Evolutionary conservation across 2,329 filamentous ascomycete genomes (phyloP).

Genomic region (Fusarium sp.): DNA sequence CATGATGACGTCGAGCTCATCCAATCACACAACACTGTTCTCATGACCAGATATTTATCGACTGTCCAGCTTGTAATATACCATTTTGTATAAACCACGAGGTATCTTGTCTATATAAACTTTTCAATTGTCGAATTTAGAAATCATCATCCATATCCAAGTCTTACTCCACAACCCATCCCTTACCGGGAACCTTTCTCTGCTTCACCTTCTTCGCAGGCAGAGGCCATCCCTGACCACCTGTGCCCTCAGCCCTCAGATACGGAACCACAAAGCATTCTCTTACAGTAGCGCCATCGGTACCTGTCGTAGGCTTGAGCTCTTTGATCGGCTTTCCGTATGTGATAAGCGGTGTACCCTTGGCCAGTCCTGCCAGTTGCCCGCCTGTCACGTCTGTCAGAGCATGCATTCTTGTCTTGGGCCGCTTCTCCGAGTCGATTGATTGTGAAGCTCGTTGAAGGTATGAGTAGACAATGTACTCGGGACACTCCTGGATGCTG

Average conservation of each 20-base stretch:
- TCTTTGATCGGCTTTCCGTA: conserved; percentile 95
- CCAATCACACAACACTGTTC: conserved; percentile 20
- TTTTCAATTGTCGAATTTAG: conserved; percentile 24
- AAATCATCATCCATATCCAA: background rate
- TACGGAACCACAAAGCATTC: conserved; percentile 89
- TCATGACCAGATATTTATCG: background rate
- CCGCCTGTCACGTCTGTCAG: conserved; percentile 83
- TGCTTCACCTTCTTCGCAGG: conserved; percentile 89
- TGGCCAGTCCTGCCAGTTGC: conserved; percentile 83
- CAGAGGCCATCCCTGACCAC: conserved; percentile 84
- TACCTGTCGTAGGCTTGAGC: conserved; percentile 64
- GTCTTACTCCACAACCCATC: conserved; percentile 78
- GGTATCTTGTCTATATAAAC: conserved; percentile 47
- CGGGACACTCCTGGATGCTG: conserved; percentile 80
- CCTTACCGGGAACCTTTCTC: conserved; percentile 78
- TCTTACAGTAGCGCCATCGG: conserved; percentile 63
- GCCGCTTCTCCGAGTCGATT: conserved; percentile 66
- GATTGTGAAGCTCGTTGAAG: conserved; percentile 78
- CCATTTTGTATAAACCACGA: conserved; percentile 27
- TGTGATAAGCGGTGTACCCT: conserved; percentile 85
- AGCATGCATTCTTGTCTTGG: conserved; percentile 89
- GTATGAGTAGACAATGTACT: conserved; percentile 89
- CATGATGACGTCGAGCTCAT: conserved; percentile 25
- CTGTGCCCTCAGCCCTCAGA: conserved; percentile 77
- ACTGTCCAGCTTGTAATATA: background rate